Conservation (phyloP, 805 yeast genomes). For the Saccharomycopsis fibuligera region DNA sequence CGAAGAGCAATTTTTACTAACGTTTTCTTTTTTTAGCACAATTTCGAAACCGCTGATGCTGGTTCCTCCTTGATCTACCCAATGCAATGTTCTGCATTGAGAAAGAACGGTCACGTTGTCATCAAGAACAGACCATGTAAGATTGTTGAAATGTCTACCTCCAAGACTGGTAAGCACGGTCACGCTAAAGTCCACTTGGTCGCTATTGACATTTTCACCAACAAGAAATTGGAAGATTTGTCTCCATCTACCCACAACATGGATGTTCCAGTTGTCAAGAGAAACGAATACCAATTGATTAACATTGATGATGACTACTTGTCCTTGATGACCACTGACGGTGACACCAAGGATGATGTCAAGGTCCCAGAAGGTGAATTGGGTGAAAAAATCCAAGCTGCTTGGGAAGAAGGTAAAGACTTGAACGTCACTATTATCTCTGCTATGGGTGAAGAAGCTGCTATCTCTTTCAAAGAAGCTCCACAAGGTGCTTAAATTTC, state of each 20-base stretch:
- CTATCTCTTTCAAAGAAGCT: constrained; percentile 97
- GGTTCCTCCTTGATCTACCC: constrained; percentile 99
- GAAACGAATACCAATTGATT: constrained; percentile 94
- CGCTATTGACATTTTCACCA: constrained; percentile 97
- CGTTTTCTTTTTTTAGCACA: constrained; percentile 49
- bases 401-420: constrained; percentile 98
- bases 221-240: constrained; percentile 98
- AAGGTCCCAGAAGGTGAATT: constrained; percentile 97
- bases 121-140: constrained; percentile 99
- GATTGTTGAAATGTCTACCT: constrained; percentile 99
- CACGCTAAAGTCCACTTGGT: constrained; percentile 99
- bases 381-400: constrained; percentile 87
- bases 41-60: constrained; percentile 96
- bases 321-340: constrained; percentile 92
- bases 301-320: constrained; percentile 98
- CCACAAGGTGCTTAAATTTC: too few species aligned
- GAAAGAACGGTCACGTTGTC: constrained; percentile 99
- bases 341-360: constrained; percentile 99
- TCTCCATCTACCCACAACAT: constrained; percentile 99
- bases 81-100: constrained; percentile 99
- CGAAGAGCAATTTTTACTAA: not conserved
- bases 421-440: constrained; percentile 92
- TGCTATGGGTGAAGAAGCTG: constrained; percentile 99
- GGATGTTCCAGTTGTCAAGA: constrained; percentile 97
- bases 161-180: constrained; percentile 99